Conservation (phyloP, 208 protist species). For the Trypanosoma platydactyli region DNA sequence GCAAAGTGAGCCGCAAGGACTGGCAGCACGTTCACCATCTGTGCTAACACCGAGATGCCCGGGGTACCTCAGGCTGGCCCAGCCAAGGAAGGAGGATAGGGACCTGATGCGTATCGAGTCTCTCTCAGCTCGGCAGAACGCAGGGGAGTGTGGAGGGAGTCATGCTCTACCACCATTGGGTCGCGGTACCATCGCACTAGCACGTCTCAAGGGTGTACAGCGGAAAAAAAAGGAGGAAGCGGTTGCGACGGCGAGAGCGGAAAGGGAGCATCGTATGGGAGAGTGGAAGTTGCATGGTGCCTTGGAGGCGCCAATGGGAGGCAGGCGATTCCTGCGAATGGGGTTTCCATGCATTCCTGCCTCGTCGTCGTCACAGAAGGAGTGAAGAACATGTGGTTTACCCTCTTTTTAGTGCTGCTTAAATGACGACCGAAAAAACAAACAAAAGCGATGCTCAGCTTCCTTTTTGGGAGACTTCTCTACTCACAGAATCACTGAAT, state of each 20-base stretch:
- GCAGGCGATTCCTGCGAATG: constrained; percentile 30
- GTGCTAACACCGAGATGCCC: constrained; percentile 20
- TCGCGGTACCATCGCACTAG: constrained; percentile 21
- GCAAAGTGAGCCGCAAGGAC: neutral
- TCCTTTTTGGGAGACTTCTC: no score
- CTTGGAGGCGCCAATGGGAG: constrained; percentile 22
- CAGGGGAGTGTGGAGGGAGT: neutral
- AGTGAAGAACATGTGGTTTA: no score
- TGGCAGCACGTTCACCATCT: neutral
- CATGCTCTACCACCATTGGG: neutral
- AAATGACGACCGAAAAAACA: no score
- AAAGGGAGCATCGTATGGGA: constrained; percentile 15
- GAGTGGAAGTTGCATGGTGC: constrained; percentile 27
- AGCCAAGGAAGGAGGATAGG: constrained; percentile 38
- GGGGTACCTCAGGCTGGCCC: constrained; percentile 32
- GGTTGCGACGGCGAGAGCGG: neutral
- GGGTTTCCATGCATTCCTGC: constrained; percentile 19
- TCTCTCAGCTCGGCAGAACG: constrained; percentile 8
- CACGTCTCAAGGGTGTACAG: constrained; percentile 29
- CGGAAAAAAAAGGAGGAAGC: constrained; percentile 16
- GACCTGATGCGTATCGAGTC: constrained; percentile 47
- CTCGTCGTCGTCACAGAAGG: neutral
- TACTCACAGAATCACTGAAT: no score
- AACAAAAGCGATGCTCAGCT: no score
- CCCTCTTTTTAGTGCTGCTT: no score